Conservation (phyloP, 2,329 filamentous ascomycete species). For the Podosphaera xanthii region DNA sequence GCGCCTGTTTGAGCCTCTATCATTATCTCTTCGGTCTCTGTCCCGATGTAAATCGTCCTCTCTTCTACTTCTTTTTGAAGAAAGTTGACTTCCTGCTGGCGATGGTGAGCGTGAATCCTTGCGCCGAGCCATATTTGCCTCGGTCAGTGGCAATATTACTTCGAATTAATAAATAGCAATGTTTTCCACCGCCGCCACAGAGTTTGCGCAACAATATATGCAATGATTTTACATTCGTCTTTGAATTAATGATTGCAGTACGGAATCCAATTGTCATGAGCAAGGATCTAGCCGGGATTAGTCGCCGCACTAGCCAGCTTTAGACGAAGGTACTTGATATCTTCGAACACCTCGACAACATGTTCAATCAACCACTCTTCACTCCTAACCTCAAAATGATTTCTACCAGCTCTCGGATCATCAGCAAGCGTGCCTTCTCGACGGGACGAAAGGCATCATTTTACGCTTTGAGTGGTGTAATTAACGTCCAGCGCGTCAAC, state of each 20-base stretch:
- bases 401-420: neutral
- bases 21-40: slow-evolving; percentile 27
- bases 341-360: neutral
- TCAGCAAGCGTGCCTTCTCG: neutral
- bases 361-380: neutral
- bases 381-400: neutral
- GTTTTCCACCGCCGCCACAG: neutral
- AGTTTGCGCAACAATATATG: neutral
- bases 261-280: neutral
- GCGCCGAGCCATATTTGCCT: slow-evolving; percentile 32
- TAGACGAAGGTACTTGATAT: neutral
- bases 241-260: neutral
- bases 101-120: slow-evolving; percentile 65
- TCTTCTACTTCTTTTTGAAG: slow-evolving; percentile 33
- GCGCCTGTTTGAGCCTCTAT: slow-evolving; percentile 26
- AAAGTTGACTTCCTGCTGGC: slow-evolving; percentile 69
- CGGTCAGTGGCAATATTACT: slow-evolving; percentile 22
- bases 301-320: neutral
- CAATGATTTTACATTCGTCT: neutral
- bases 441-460: neutral
- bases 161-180: slow-evolving; percentile 4
- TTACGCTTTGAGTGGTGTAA: neutral
- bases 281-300: neutral
- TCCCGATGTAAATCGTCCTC: slow-evolving; percentile 26
- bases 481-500: neutral